Base-by-base conservation (phyloP, 73 alveolate genomes). In the Stentor coeruleus region DNA sequence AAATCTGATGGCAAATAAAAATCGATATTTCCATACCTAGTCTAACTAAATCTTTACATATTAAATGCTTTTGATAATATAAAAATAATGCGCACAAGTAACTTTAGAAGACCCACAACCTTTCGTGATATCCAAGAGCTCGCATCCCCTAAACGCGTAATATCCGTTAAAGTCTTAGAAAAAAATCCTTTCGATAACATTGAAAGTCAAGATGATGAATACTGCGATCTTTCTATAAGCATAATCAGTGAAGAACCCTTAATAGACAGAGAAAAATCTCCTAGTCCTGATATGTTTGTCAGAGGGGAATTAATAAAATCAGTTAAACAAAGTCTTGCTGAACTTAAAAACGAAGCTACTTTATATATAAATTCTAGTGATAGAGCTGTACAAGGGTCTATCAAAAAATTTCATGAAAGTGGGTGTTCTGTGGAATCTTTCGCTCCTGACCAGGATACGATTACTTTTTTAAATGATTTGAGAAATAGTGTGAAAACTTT, bases 101-200 rank as follows among this genome's bases (percentile, higher is more conserved):
- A n/a, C n/a, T n/a, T n/a, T n/a, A n/a, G n/a, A n/a, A n/a, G n/a
- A n/a, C n/a, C n/a, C n/a, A n/a, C n/a, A n/a, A n/a, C n/a, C n/a
- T n/a, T n/a, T n/a, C n/a, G n/a, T n/a, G n/a, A n/a, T n/a, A n/a
- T n/a, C n/a, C n/a, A n/a, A n/a, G n/a, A n/a, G n/a, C n/a, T n/a
- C n/a, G n/a, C n/a, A n/a, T n/a, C n/a, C n/a, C n/a, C n/a, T n/a
- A n/a, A n/a, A n/a, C n/a, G n/a, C n/a, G n/a, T n/a, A n/a, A n/a
- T n/a, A n/a, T n/a, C n/a, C n/a, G n/a, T n/a, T n/a, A n/a, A n/a
- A n/a, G n/a, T n/a, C n/a, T n/a, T n/a, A n/a, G n/a, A n/a, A n/a
- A n/a, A n/a, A n/a, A n/a, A n/a, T n/a, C n/a, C n/a, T n/a, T n/a
- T 49, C 66, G 66, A 49, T 11, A 49, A 49, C 66, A 49, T 49